A percentile compares a stretch with the other conserved stretches of the same genome.
Conservation (phyloP, 495 filamentous ascomycete species). For the Acidiella bohemica region DNA sequence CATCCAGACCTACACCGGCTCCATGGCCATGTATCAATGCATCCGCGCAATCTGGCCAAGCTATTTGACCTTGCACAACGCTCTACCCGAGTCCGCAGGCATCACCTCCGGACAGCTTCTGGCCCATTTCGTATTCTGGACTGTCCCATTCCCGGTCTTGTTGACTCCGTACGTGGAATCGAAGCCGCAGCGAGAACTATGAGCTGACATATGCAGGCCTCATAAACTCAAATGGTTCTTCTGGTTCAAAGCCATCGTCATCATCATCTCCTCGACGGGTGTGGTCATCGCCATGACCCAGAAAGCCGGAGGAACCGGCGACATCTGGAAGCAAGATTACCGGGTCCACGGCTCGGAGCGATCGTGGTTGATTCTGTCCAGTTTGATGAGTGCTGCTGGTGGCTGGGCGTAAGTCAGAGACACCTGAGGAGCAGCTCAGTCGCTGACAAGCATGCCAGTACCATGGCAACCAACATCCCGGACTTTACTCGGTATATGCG, state of each 20-base stretch:
- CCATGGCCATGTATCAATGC: slow-evolving; percentile 52
- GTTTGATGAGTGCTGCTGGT: slow-evolving; percentile 2
- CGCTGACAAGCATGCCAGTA: too few relatives aligned
- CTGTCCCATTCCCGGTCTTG: slow-evolving; percentile 40
- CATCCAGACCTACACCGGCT: slow-evolving; percentile 55
- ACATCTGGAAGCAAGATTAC: slow-evolving; percentile 9
- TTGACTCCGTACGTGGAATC: slow-evolving; percentile 41
- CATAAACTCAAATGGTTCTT: slow-evolving; percentile 18
- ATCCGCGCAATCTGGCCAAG: slow-evolving; percentile 49
- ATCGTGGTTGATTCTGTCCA: slow-evolving; percentile 5
- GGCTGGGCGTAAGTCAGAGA: slow-evolving; percentile 1
- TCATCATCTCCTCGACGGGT: slow-evolving; percentile 2
- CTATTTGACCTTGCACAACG: slow-evolving; percentile 22
- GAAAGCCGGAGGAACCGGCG: slow-evolving; percentile 6
- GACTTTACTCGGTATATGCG: slow-evolving; percentile 7
- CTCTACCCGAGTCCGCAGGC: slow-evolving; percentile 37
- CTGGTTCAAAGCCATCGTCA: slow-evolving; percentile 6
- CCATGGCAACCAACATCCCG: slow-evolving; percentile 7
- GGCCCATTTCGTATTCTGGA: slow-evolving; percentile 49
- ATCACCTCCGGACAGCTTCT: slow-evolving; percentile 54
- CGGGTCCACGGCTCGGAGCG: slow-evolving; percentile 1
- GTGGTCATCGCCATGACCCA: slow-evolving; percentile 4
- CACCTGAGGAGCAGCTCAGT: not conserved
- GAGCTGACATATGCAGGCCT: slow-evolving; percentile 2
- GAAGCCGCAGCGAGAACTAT: slow-evolving; percentile 30